Base-by-base conservation (phyloP, 306 rosid species). In the Prinsepia uniflora region DNA sequence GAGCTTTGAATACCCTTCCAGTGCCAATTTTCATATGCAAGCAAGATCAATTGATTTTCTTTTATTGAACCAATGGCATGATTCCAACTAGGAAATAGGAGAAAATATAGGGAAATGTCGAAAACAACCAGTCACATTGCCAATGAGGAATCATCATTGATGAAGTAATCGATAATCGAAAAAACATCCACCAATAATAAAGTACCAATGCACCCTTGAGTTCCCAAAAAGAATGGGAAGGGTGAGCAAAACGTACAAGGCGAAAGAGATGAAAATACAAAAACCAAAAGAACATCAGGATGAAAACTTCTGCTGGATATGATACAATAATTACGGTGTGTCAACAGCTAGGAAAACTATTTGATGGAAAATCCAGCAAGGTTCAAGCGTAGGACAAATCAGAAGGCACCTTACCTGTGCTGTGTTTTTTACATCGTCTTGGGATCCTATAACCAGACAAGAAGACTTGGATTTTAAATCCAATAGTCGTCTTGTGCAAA, bases 381-480 rank as follows among this genome's bases (percentile, higher is more conserved):
- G 79, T 82, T 82, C 76, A 65, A 62, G 82, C 64, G 74, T 49
- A 60, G 36, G 86, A 81, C 78, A 84, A 81, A 80, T 77, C 80
- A 75, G 85, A 65, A 77, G 72, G 83, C 78, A 73, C 61, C 73
- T 80, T 81, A 53, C 81, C 86, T 75, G 84, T 79, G 90, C 86
- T 77, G 84, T 81, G 90, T 86, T 84, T 76, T 71, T 76, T 75
- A 81, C 84, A 87, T 81, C 84, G 83, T 78, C 49, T 71, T 71
- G 56, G 55, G 22, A 72, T 87, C 79, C 80, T 77, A 79, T 75
- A 85, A 62, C 75, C 68, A 43, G 67, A 73, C 74, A 75, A 79
- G 71, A 53, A 79, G 63, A 78, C 57, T 75, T 74, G 76, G 79
- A 79, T 65, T 66, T 76, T 81, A 79, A 70, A 74, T 79, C 86